Evolutionary conservation across 2,329 filamentous ascomycete genomes (phyloP), one percentile per base, ranked within the genome.

Genomic region (Colletotrichum musae): DNA sequence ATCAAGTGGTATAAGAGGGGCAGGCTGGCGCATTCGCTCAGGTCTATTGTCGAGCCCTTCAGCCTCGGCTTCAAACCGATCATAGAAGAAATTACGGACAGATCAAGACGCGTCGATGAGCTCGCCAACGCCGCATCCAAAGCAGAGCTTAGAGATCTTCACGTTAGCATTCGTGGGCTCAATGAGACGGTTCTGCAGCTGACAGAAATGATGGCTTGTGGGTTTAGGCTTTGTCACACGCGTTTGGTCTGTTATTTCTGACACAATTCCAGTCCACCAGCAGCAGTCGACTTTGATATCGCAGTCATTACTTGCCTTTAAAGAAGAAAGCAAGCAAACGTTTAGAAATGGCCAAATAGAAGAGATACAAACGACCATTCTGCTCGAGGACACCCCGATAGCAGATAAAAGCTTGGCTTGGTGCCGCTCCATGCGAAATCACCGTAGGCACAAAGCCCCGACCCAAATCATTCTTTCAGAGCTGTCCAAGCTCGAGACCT

Each of bases 151-250:
- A 5, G 63, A 39, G 63, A 66, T 0, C 48, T 13, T 7, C 56
- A 43, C 12, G 16, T 41, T 0, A 43, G 24, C 5, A 0, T 52
- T 61, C 0, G 18, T 24, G 28, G 28, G 5, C 28, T 32, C 5
- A 32, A 32, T 32, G 28, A 32, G 2, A 32, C 28, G 6, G 52
- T 43, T 28, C 26, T 41, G 12, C 47, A 41, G n/a, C 16, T 61
- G 32, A 61, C 47, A 12, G 58, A 62, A 24, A 53, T 62, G 58
- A 36, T 62, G 13, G 24, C 50, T 18, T 45, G 58, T 62, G 24
- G 5, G 58, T 47, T 32, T 24, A 24, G 28, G 2, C 6, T 32
- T 32, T 7, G 1, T 32, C 28, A 32, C 28, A 32, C 2, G 5
- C 6, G 28, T 32, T 9, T 2, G 2, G 6, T 32, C 6, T 32